phyloP scores from a whole-genome alignment of 2,329 filamentous ascomycete species.

The Colletotrichum neosansevieriae region DNA sequence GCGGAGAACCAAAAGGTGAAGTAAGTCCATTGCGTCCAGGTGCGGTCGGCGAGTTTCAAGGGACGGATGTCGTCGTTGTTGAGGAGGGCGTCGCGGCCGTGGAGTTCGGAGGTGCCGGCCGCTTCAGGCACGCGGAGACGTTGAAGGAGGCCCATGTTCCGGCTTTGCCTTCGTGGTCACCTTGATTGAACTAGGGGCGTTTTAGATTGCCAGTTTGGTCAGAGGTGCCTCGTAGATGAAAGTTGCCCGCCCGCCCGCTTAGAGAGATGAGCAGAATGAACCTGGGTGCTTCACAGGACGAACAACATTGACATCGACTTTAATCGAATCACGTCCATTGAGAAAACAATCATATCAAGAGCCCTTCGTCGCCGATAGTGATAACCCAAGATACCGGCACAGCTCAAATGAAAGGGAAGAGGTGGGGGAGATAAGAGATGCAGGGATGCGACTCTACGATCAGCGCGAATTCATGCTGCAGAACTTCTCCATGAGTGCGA shows the following conservation, averaged over 20 bases:
- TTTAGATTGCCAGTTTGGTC: background rate
- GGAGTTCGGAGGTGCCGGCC: slow-evolving; percentile 31
- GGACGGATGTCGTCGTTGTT: slow-evolving; percentile 57
- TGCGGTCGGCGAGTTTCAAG: slow-evolving; percentile 53
- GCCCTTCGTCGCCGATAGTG: slow-evolving; percentile 3
- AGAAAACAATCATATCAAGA: slow-evolving; percentile 1
- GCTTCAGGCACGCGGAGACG: slow-evolving; percentile 29
- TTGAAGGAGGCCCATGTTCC: slow-evolving; percentile 28
- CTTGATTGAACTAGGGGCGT: background rate
- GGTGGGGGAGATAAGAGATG: slow-evolving; percentile 37
- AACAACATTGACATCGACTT: slow-evolving; percentile 2
- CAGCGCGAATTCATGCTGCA: slow-evolving; percentile 1
- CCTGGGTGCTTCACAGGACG: background rate
- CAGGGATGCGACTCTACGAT: slow-evolving; percentile 19
- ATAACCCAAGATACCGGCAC: slow-evolving; percentile 25
- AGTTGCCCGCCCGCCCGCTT: slow-evolving; percentile 3
- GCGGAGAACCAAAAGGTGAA: slow-evolving; percentile 58
- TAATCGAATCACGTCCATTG: slow-evolving; percentile 12
- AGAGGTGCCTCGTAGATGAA: background rate
- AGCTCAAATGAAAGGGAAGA: background rate
- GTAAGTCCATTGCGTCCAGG: slow-evolving; percentile 56
- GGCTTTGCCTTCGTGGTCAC: no score
- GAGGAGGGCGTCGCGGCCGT: slow-evolving; percentile 48
- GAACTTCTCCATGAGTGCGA: background rate
- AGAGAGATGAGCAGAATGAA: background rate